Evolutionary conservation across 805 yeast species (phyloP).

Genomic region (Blastobotrys attinorum): DNA sequence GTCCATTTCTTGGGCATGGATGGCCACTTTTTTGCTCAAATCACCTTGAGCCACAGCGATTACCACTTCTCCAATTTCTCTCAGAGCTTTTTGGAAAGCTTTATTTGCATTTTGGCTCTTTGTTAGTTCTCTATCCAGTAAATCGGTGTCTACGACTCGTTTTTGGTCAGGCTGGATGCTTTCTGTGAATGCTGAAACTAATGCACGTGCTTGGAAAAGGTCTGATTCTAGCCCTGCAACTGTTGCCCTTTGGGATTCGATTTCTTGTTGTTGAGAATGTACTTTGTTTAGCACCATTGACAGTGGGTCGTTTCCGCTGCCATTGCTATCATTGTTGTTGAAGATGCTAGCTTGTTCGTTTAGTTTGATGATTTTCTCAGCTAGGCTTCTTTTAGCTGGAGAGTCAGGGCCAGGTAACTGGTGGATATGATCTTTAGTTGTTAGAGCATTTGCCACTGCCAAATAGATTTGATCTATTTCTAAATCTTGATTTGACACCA

Average conservation of each 20-base stretch:
- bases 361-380: too few relatives aligned
- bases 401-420: background rate
- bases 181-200: slow-evolving; percentile 27
- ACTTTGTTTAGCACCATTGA: slow-evolving; percentile 20
- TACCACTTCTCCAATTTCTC: slow-evolving; percentile 79
- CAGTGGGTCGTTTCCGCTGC: background rate
- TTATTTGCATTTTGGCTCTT: slow-evolving; percentile 48
- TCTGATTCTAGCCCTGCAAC: slow-evolving; percentile 28
- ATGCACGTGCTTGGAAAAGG: slow-evolving; percentile 27
- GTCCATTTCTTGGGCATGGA: slow-evolving; percentile 63
- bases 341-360: too few relatives aligned
- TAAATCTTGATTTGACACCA: too few relatives aligned
- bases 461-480: background rate
- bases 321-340: background rate
- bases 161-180: slow-evolving; percentile 24
- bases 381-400: background rate
- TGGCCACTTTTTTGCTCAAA: slow-evolving; percentile 67
- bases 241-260: slow-evolving; percentile 27
- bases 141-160: slow-evolving; percentile 24
- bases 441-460: background rate
- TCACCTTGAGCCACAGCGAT: slow-evolving; percentile 88
- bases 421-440: too few relatives aligned
- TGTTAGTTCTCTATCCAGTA: slow-evolving; percentile 31
- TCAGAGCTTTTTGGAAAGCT: slow-evolving; percentile 58
- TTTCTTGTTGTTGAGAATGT: slow-evolving; percentile 29